Percentiles rank a stretch among this genome's conserved stretches.
Evolutionary conservation across 2,329 filamentous ascomycete species (phyloP).

Genomic region (Fusarium veterinarium): DNA sequence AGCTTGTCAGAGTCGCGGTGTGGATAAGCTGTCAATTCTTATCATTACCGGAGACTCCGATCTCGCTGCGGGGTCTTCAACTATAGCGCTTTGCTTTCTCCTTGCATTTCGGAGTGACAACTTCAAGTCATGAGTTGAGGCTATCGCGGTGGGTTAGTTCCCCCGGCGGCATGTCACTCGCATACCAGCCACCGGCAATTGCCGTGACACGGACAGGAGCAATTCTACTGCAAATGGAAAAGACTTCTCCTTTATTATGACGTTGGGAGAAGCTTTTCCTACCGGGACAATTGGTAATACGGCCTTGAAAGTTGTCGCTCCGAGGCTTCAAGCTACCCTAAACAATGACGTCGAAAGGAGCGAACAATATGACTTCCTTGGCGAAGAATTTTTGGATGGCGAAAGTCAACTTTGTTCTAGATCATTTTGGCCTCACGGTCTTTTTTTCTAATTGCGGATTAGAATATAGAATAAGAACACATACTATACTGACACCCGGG

Average conservation of each 20-base stretch:
- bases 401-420: background rate
- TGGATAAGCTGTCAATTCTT: background rate
- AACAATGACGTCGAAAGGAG: background rate
- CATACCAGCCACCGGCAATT: background rate
- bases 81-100: background rate
- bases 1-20: background rate
- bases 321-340: slow-evolving; percentile 5
- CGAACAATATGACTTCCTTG: background rate
- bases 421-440: background rate
- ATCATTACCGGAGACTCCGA: background rate
- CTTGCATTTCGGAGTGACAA: background rate
- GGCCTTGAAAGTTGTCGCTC: background rate
- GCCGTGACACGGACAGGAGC: no score
- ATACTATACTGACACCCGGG: background rate
- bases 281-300: background rate
- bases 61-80: background rate
- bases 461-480: no score
- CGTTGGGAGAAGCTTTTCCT: no score
- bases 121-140: background rate
- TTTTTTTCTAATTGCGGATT: background rate
- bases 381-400: background rate
- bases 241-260: no score
- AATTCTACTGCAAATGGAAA: accelerated
- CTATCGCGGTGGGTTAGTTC: background rate
- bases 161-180: background rate